Evolutionary conservation across 2,329 filamentous ascomycete species (phyloP).

Genomic region (Diaporthe caulivora): DNA sequence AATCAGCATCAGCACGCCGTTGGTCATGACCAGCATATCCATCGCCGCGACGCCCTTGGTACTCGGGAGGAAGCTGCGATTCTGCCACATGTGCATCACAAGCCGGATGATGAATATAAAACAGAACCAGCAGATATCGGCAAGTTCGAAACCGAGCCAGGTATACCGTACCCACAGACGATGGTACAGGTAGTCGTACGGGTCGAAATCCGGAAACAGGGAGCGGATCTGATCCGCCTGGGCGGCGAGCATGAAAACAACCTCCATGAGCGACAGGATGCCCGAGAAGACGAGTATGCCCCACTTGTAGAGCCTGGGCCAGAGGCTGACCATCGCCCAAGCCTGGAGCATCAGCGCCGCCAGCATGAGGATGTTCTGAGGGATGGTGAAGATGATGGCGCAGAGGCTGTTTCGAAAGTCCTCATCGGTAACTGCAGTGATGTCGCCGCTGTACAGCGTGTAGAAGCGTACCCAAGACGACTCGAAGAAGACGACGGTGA

Average conservation of each 20-base stretch:
- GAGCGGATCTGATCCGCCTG: constrained; percentile 53
- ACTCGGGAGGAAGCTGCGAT: constrained; percentile 60
- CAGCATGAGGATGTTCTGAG: constrained; percentile 60
- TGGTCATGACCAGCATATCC: constrained; percentile 68
- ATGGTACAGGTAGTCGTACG: constrained; percentile 5
- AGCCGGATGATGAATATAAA: constrained; percentile 67
- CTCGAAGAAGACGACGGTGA: constrained; percentile 71
- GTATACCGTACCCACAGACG: constrained; percentile 55
- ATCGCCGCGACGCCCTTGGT: constrained; percentile 60
- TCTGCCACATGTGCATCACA: constrained; percentile 59
- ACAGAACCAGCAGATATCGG: constrained; percentile 62
- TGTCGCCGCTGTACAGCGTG: constrained; percentile 67
- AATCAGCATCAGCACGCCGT: constrained; percentile 67
- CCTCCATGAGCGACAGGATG: constrained; percentile 47
- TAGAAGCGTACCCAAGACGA: constrained; percentile 74
- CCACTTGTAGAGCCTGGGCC: constrained; percentile 54
- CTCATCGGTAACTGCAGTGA: constrained; percentile 55
- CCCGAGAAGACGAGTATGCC: constrained; percentile 47
- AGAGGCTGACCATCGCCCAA: constrained; percentile 64
- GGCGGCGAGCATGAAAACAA: constrained; percentile 50
- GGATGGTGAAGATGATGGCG: constrained; percentile 56
- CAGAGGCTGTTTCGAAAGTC: constrained; percentile 54
- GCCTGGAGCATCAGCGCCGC: constrained; percentile 64
- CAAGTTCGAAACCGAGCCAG: constrained; percentile 48
- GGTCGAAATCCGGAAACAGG: constrained; percentile 43